These are phyloP conservation scores for Gossypium stocksii DNA, from an alignment of 345 rosid genomes.

Conservation along the genomic window DNA sequence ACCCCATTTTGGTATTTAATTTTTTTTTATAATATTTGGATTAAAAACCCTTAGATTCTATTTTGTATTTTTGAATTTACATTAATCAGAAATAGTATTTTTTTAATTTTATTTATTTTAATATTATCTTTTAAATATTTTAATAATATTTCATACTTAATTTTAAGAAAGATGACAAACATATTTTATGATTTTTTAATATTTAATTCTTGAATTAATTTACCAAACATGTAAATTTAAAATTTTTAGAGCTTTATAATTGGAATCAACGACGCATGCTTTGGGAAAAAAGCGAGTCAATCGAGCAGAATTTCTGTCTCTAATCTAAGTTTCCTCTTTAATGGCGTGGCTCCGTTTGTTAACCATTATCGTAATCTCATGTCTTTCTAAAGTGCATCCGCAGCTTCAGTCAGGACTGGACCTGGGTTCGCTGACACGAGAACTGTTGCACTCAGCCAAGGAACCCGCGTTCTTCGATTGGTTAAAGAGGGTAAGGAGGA, in stretches of 20 bases:
- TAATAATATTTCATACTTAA: too few relatives aligned
- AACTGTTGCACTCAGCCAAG: slow-evolving; percentile 41
- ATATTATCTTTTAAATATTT: too few relatives aligned
- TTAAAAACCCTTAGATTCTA: too few relatives aligned
- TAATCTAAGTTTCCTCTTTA: not conserved
- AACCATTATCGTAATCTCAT: not conserved
- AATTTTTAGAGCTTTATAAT: not conserved
- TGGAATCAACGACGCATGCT: not conserved
- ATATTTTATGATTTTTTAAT: too few relatives aligned
- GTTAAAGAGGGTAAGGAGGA: slow-evolving; percentile 58
- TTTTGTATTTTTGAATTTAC: too few relatives aligned
- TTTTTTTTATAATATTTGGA: too few relatives aligned
- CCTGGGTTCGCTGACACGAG: slow-evolving; percentile 20
- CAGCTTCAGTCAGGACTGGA: slow-evolving; percentile 12
- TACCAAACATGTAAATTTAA: too few relatives aligned
- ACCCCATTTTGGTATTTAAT: too few relatives aligned
- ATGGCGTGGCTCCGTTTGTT: slow-evolving; percentile 5
- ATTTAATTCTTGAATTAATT: too few relatives aligned
- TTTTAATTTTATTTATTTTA: too few relatives aligned
- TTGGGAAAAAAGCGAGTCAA: not conserved
- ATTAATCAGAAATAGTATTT: too few relatives aligned
- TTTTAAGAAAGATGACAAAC: too few relatives aligned
- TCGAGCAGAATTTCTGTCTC: not conserved
- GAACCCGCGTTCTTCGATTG: slow-evolving; percentile 52
- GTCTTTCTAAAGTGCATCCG: not conserved